Evolutionary conservation across 768 basidiomycete species (phyloP).

Genomic region (Jaapia argillacea): DNA sequence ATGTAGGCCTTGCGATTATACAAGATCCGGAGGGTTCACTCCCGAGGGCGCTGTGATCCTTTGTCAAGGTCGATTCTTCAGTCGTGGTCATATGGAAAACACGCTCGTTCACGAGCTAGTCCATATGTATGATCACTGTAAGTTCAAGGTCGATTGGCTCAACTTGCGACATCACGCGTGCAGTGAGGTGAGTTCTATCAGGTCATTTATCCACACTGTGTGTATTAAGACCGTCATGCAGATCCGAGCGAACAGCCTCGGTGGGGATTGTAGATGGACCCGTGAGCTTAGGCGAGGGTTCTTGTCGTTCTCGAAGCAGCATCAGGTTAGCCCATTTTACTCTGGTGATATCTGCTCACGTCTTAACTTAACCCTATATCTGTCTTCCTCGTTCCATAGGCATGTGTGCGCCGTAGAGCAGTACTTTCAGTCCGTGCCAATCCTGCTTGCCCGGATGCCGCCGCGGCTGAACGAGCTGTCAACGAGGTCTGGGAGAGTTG

Average conservation of each 20-base stretch:
- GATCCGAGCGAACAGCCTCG: constrained; percentile 93
- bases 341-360: constrained; percentile 5
- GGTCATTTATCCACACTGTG: neutral
- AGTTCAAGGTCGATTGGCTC: constrained; percentile 88
- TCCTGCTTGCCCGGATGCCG: constrained; percentile 66
- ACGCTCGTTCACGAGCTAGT: constrained; percentile 90
- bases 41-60: constrained; percentile 75
- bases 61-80: constrained; percentile 77
- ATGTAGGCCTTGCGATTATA: constrained; percentile 75
- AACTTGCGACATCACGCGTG: constrained; percentile 94
- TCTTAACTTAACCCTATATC: neutral
- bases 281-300: constrained; percentile 75
- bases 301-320: constrained; percentile 81
- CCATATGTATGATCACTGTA: constrained; percentile 93
- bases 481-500: constrained; percentile 98
- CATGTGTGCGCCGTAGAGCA: constrained; percentile 85
- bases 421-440: constrained; percentile 74
- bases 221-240: constrained; percentile 20
- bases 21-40: constrained; percentile 71
- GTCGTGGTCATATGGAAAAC: constrained; percentile 84
- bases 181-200: constrained; percentile 63
- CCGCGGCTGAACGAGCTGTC: constrained; percentile 77
- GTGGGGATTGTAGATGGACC: constrained; percentile 85
- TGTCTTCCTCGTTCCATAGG: constrained; percentile 31
- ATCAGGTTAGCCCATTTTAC: constrained; percentile 53